Evolutionary conservation across 108 stramenopile species (phyloP).

Genomic region (Skeletonema costatum): DNA sequence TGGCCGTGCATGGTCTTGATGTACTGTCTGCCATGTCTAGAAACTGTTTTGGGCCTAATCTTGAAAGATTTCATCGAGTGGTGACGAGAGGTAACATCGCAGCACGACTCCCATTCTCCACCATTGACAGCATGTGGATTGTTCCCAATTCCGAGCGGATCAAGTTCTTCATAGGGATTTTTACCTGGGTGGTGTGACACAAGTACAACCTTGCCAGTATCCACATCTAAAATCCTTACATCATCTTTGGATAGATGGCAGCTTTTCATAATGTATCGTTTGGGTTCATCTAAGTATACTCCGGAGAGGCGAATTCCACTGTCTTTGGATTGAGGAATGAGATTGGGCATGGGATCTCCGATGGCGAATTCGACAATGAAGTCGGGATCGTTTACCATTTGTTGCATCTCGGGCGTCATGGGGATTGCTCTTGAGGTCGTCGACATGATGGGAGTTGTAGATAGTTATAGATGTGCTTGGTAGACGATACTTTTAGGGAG

Average conservation of each 20-base stretch:
- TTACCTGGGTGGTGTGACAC: conserved; percentile 54
- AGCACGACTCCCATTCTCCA: conserved; percentile 49
- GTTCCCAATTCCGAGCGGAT: conserved; percentile 45
- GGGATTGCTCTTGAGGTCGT: background rate
- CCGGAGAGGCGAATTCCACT: conserved; percentile 45
- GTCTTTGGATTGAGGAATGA: conserved; percentile 45
- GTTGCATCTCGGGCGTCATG: conserved; percentile 54
- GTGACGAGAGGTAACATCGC: conserved; percentile 38
- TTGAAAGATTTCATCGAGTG: conserved; percentile 34
- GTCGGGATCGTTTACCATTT: conserved; percentile 52
- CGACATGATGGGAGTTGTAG: background rate
- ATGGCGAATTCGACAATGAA: conserved; percentile 52
- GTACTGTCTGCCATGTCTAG: conserved; percentile 47
- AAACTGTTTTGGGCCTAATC: conserved; percentile 42
- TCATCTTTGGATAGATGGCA: conserved; percentile 46
- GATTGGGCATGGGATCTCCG: conserved; percentile 43
- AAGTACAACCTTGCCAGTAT: conserved; percentile 33
- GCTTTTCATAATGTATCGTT: conserved; percentile 49
- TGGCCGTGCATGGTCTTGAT: conserved; percentile 38
- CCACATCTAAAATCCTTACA: conserved; percentile 44
- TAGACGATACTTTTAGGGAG: background rate
- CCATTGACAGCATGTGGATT: conserved; percentile 30
- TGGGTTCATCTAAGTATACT: conserved; percentile 48
- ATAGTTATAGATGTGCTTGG: background rate
- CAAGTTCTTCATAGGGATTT: conserved; percentile 49